Base-by-base conservation (phyloP, 139 green algal species). In the Chlorella sp. region DNA sequence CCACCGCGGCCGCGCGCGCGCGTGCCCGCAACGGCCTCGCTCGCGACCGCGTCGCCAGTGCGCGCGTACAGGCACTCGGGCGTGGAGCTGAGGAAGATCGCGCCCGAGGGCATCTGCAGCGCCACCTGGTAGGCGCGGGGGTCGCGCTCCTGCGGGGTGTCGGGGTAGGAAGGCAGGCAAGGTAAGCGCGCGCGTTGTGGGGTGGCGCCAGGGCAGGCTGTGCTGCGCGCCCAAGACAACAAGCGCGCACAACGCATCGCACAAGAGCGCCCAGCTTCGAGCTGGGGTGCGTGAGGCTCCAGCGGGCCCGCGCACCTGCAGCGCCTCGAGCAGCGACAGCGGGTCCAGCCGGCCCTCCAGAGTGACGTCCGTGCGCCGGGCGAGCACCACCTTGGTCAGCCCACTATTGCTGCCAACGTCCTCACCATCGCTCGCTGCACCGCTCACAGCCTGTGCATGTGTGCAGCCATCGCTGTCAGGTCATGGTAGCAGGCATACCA, bases 21-120 rank as follows among this genome's bases (percentile, higher is more conserved):
- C 1, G 95, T 98, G 27, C 89, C 96, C 8, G 96, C 96, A 38
- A 99, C 93, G 0, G 95, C 95, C 87, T 99, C 96, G 35, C 76
- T 91, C 23, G 92, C 91, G 2, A 97, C 87, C 3, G 67, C 60
- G 0, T 77, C 33, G 5, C 90, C 93, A 2, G 75, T 92, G 46
- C 93, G 84, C 4, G 80, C 79, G 81, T 97, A 98, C 36, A 99
- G 87, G 17, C 94, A 88, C 88, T 99, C 96, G 1, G 96, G 96
- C 0, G 95, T 97, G 78, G 82, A 94, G 19, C 84, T 91, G 25
- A 99, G 33, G 73, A 99, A 99, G n/a, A 83, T 67, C 25, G 85
- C 76, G 7, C 89, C 91, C 11, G 60, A 63, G 6, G 86, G 76
- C 35, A 93, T 75, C 74, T 84, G 80, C 73, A 96, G 73, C 41